Evolutionary conservation across 2,329 filamentous ascomycete species (phyloP).

Genomic region (Stagonosporopsis rhizophila): DNA sequence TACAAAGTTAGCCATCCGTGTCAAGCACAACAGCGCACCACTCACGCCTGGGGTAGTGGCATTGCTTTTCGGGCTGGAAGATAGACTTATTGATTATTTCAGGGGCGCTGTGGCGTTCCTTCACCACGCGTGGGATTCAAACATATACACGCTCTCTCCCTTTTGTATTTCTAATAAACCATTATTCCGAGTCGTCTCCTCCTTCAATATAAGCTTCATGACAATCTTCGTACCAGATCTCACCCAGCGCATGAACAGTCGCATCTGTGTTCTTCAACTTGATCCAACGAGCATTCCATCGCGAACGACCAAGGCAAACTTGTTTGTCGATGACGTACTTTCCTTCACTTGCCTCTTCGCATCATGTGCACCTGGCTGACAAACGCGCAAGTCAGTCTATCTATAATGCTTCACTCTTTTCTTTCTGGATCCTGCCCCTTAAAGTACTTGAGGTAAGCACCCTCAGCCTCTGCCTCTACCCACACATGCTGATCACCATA

Average conservation of each 20-base stretch:
- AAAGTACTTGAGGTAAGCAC: neutral
- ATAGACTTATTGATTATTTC: neutral
- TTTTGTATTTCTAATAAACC: too few species aligned
- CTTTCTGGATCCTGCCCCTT: too few species aligned
- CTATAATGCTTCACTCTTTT: neutral
- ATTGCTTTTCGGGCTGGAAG: too few species aligned
- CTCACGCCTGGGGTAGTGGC: too few species aligned
- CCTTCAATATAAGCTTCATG: too few species aligned
- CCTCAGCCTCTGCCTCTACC: neutral
- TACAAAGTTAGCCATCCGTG: neutral
- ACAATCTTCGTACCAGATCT: neutral
- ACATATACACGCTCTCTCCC: too few species aligned
- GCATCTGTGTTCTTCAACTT: neutral
- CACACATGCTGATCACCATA: neutral
- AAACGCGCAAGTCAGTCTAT: neutral
- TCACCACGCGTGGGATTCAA: neutral
- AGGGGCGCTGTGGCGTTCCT: neutral
- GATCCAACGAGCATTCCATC: neutral
- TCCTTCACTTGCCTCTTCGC: neutral
- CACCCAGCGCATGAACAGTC: neutral
- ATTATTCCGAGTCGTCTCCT: too few species aligned
- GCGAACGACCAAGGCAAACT: neutral
- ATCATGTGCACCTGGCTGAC: neutral
- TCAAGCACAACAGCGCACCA: neutral
- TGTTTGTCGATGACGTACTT: neutral